A percentile compares a stretch with the other conserved stretches of the same genome.
Evolutionary conservation across 345 rosid genomes (phyloP).

Genomic region (Leavenworthia alabamica): DNA sequence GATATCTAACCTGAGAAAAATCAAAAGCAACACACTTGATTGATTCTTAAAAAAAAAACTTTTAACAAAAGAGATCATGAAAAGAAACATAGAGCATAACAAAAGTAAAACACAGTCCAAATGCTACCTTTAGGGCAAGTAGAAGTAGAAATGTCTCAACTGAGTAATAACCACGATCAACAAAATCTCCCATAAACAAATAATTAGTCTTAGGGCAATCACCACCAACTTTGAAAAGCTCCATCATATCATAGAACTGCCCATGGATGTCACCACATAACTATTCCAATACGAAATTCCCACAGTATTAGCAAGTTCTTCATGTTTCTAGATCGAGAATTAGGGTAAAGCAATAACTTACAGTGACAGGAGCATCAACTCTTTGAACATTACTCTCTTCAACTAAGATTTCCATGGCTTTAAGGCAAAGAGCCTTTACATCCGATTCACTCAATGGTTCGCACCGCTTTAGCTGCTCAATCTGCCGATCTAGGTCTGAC

Average conservation of each 20-base stretch:
- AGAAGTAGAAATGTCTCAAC: slow-evolving; percentile 93
- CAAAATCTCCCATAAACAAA: slow-evolving; percentile 94
- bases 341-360: too few species aligned
- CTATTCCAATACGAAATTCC: too few species aligned
- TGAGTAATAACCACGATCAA: slow-evolving; percentile 83
- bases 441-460: background rate
- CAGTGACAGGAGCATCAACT: slow-evolving; percentile 88
- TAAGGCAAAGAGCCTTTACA: slow-evolving; percentile 27
- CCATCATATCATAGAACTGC: slow-evolving; percentile 89
- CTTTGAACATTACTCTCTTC: slow-evolving; percentile 92
- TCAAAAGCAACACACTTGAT: slow-evolving; percentile 14
- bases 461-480: background rate
- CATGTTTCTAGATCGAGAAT: too few species aligned
- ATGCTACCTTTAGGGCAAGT: slow-evolving; percentile 76
- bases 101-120: background rate
- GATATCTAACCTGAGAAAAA: slow-evolving; percentile 70
- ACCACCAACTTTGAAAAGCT: slow-evolving; percentile 86
- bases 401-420: slow-evolving; percentile 83
- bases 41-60: too few species aligned
- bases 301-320: too few species aligned
- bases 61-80: too few species aligned
- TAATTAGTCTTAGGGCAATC: slow-evolving; percentile 92
- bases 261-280: slow-evolving; percentile 95
- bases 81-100: too few species aligned
- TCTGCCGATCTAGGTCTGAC: slow-evolving; percentile 67